Conservation (phyloP, 805 yeast genomes). For the Kuraishia hungarica region DNA sequence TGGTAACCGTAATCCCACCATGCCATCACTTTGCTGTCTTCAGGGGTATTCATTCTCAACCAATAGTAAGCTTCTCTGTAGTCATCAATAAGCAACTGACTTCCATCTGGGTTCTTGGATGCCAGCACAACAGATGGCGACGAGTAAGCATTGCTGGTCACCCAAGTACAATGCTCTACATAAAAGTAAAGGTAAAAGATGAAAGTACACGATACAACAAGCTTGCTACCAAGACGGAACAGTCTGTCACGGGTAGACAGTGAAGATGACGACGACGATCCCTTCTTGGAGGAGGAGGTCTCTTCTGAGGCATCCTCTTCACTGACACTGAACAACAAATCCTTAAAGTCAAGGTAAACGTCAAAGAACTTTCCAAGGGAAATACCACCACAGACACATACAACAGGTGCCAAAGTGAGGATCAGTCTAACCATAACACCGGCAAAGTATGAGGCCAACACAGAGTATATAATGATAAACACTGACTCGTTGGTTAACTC, state of each 20-base stretch:
- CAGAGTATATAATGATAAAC: conserved; percentile 84
- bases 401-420: conserved; percentile 93
- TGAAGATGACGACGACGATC: neutral
- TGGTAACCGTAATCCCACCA: conserved; percentile 99
- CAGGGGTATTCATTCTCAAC: conserved; percentile 96
- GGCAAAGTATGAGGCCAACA: conserved; percentile 93
- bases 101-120: conserved; percentile 77
- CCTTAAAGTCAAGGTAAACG: conserved; percentile 59
- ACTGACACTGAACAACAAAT: conserved; percentile 2
- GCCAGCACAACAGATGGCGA: conserved; percentile 97
- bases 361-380: conserved; percentile 82
- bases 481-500: conserved; percentile 89
- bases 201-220: conserved; percentile 59
- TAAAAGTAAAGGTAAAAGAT: conserved; percentile 67
- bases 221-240: conserved; percentile 42
- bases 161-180: conserved; percentile 96
- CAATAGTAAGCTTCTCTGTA: conserved; percentile 98
- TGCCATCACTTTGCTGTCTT: conserved; percentile 92
- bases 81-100: conserved; percentile 81
- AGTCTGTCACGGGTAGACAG: conserved; percentile 2
- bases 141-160: conserved; percentile 89
- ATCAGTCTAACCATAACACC: conserved; percentile 99
- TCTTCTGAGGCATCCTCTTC: neutral
- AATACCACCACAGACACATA: conserved; percentile 88
- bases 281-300: neutral